Evolutionary conservation across 2,329 filamentous ascomycete genomes (phyloP).

Genomic region (Calonectria hongkongensis): DNA sequence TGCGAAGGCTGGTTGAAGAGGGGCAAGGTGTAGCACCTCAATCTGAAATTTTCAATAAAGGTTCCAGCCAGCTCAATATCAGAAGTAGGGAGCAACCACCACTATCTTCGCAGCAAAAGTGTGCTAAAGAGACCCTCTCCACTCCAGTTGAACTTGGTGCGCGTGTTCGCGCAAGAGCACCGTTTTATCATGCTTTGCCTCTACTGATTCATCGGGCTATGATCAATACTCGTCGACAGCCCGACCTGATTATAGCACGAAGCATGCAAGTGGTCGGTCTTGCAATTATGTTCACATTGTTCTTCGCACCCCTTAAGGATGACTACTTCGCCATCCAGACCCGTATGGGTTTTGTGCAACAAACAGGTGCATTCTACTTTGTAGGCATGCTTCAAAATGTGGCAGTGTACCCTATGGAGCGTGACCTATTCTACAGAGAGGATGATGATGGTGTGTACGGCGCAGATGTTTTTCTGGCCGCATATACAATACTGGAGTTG

Average conservation of each 20-base stretch:
- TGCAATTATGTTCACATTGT: constrained; percentile 76
- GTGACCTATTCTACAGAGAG: constrained; percentile 85
- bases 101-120: background rate
- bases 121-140: background rate
- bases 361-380: constrained; percentile 81
- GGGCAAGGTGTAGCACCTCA: background rate
- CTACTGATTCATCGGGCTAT: constrained; percentile 79
- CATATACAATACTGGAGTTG: constrained; percentile 80
- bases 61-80: background rate
- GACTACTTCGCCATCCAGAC: constrained; percentile 82
- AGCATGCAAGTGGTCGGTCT: constrained; percentile 79
- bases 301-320: constrained; percentile 81
- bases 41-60: background rate
- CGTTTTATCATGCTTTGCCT: constrained; percentile 70
- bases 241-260: constrained; percentile 76
- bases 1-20: background rate
- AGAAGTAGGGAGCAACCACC: background rate
- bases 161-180: background rate
- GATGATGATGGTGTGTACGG: constrained; percentile 82
- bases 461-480: constrained; percentile 80
- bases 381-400: constrained; percentile 87
- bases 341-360: constrained; percentile 81
- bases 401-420: constrained; percentile 81
- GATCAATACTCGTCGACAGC: constrained; percentile 80
- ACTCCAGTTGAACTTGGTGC: background rate